Conservation (phyloP, 495 filamentous ascomycete genomes). For the Penicillium maclennaniae region DNA sequence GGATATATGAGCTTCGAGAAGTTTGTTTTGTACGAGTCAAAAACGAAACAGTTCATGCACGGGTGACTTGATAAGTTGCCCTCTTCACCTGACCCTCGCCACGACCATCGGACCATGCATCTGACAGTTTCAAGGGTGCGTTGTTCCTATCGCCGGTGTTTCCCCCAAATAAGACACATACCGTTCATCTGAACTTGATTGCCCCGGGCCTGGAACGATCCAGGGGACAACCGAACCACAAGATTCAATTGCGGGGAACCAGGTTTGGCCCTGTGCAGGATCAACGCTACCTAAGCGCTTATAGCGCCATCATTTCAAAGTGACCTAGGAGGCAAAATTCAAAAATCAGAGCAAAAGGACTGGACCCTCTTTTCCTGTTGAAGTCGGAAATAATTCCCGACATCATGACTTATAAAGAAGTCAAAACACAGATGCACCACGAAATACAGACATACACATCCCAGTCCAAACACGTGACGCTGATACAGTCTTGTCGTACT, state of each 20-base stretch:
- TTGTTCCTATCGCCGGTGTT: too few species aligned
- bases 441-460: not conserved
- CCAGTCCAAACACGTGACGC: too few species aligned
- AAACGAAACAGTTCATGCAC: not conserved
- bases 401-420: not conserved
- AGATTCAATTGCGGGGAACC: not conserved
- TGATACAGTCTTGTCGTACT: too few species aligned
- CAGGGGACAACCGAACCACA: not conserved
- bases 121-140: too few species aligned
- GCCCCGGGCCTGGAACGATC: not conserved
- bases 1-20: not conserved
- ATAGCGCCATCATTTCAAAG: slow-evolving; percentile 1
- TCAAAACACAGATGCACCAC: not conserved
- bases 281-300: slow-evolving; percentile 4
- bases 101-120: not conserved
- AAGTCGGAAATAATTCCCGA: not conserved
- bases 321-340: not conserved
- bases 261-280: not conserved
- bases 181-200: too few species aligned
- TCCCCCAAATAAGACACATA: too few species aligned
- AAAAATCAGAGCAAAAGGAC: not conserved
- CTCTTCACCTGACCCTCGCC: not conserved
- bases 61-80: not conserved
- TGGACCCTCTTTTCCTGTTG: not conserved
- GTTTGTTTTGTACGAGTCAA: not conserved